Conservation (phyloP, 2,329 filamentous ascomycete species). For the Fusarium mundagurra region DNA sequence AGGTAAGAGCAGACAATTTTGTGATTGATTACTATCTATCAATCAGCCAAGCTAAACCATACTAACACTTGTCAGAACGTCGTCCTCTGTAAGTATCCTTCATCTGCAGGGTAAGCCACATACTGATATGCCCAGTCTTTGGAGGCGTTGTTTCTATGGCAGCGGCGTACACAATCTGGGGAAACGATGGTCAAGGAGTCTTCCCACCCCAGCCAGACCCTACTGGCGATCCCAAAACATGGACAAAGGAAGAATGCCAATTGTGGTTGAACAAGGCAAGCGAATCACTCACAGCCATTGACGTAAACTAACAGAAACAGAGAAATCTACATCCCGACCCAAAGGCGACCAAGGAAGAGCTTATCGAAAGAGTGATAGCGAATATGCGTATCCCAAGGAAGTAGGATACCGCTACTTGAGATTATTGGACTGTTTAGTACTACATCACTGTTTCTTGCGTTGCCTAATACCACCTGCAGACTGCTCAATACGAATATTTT, state of each 20-base stretch:
- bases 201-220: constrained; percentile 82
- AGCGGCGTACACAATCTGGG: constrained; percentile 87
- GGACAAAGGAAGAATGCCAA: constrained; percentile 83
- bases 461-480: constrained; percentile 12
- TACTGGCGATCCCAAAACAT: constrained; percentile 74
- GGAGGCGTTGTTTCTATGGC: constrained; percentile 27
- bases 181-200: constrained; percentile 69
- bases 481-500: not conserved
- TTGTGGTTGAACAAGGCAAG: constrained; percentile 82
- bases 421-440: not conserved
- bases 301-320: constrained; percentile 42
- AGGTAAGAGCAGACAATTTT: constrained; percentile 10
- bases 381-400: constrained; percentile 57
- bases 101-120: constrained; percentile 34
- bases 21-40: accelerated
- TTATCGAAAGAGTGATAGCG: constrained; percentile 57
- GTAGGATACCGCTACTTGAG: constrained; percentile 12
- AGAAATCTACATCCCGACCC: constrained; percentile 58
- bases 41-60: accelerated
- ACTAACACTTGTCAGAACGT: constrained; percentile 63
- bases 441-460: not conserved
- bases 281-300: not conserved
- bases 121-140: constrained; percentile 25
- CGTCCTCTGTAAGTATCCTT: constrained; percentile 66
- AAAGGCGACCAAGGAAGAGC: constrained; percentile 55